Conservation (phyloP, 805 yeast genomes). For the Candida pseudofarinosa region DNA sequence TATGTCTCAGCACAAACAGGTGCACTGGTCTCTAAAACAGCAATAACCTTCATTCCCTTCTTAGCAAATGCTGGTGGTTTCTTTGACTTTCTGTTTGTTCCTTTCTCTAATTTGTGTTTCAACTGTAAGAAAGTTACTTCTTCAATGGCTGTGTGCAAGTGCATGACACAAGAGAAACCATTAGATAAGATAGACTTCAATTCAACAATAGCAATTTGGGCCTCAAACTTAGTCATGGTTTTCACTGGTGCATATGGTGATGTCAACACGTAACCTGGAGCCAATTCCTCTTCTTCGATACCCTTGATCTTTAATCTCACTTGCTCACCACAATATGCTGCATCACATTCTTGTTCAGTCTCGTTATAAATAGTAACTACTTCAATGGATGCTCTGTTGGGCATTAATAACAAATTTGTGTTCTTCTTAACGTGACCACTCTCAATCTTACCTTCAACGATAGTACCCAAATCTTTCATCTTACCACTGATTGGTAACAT, state of each 20-base stretch:
- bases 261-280: constrained; percentile 87
- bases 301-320: constrained; percentile 91
- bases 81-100: constrained; percentile 93
- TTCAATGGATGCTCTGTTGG: constrained; percentile 80
- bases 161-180: constrained; percentile 98
- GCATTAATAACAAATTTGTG: constrained; percentile 78
- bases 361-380: constrained; percentile 87
- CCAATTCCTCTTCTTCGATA: constrained; percentile 94
- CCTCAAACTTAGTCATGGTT: constrained; percentile 87
- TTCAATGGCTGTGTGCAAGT: constrained; percentile 96
- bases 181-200: constrained; percentile 89
- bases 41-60: constrained; percentile 97
- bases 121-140: constrained; percentile 81
- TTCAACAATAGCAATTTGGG: constrained; percentile 95
- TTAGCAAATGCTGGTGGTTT: constrained; percentile 98
- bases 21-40: constrained; percentile 76
- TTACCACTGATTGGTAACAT: constrained; percentile 95
- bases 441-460: constrained; percentile 97
- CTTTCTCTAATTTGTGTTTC: constrained; percentile 91
- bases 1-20: constrained; percentile 94
- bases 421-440: constrained; percentile 89
- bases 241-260: constrained; percentile 85
- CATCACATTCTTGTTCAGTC: constrained; percentile 88
- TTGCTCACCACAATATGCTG: constrained; percentile 95
- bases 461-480: constrained; percentile 95